A percentile compares a stretch with the other conserved stretches of the same genome.
Evolutionary conservation across 352 stramenopile genomes (phyloP).

Genomic region (Globisporangium carolinianum): DNA sequence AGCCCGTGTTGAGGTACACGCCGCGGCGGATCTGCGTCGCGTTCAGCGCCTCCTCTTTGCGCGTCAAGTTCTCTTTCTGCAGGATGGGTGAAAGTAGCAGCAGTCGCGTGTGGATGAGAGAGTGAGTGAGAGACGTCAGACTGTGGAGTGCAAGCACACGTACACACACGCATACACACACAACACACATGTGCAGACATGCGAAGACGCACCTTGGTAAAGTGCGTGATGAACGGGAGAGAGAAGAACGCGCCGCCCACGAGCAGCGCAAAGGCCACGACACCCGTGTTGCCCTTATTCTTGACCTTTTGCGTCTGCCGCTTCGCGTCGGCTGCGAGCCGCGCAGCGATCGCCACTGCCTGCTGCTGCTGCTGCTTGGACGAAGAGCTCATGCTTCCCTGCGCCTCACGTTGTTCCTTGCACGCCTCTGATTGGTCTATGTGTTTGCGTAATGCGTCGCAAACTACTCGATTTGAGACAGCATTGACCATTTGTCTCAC

Average conservation of each 20-base stretch:
- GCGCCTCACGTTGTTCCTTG: too few species aligned
- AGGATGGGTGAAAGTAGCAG: not conserved
- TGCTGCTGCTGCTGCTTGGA: not conserved
- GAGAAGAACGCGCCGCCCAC: conserved; percentile 63
- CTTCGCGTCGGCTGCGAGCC: conserved; percentile 1
- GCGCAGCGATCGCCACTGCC: conserved; percentile 2
- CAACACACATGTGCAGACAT: not conserved
- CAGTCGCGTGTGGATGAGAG: not conserved
- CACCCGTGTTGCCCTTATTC: conserved; percentile 23
- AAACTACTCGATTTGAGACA: too few species aligned
- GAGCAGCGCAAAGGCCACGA: conserved; percentile 38
- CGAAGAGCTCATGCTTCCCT: too few species aligned
- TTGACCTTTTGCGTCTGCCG: conserved; percentile 6
- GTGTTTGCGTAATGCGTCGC: too few species aligned
- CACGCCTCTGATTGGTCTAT: too few species aligned
- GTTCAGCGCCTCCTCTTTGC: conserved; percentile 53
- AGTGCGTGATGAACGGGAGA: conserved; percentile 64
- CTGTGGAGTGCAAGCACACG: not conserved
- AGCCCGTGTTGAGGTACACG: conserved; percentile 77
- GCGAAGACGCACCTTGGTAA: conserved; percentile 37
- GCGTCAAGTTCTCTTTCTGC: conserved; percentile 52
- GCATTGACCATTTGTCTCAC: too few species aligned
- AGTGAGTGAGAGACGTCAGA: not conserved
- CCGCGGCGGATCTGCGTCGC: conserved; percentile 71
- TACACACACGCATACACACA: not conserved